phyloP scores from a whole-genome alignment of 305 asterid species.

The Solanum aculeatissimum region DNA sequence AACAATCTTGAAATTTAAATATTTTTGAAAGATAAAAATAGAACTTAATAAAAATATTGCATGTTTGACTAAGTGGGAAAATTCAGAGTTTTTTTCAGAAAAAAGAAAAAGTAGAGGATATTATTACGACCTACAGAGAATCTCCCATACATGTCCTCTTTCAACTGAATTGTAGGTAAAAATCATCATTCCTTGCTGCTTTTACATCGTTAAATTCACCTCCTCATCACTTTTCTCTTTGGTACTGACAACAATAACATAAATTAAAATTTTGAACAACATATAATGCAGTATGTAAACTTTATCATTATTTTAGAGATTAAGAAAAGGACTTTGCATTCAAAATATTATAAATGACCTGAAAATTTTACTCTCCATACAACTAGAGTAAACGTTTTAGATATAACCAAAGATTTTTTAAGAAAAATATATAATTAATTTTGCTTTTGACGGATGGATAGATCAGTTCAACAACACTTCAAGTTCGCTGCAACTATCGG shows the following conservation, averaged over 20 bases:
- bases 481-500: conserved; percentile 16
- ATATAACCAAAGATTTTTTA: neutral
- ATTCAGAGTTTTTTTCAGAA: neutral
- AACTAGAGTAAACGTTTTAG: neutral
- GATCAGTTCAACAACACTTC: conserved; percentile 10
- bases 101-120: neutral
- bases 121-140: conserved; percentile 1
- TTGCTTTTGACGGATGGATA: neutral
- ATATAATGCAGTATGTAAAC: too few species aligned
- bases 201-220: neutral
- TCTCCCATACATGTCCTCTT: conserved; percentile 8
- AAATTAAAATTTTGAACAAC: too few species aligned
- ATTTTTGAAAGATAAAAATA: neutral
- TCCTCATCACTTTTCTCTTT: neutral
- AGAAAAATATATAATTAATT: neutral
- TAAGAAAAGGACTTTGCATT: too few species aligned
- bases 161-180: conserved; percentile 15
- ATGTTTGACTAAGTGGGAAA: conserved; percentile 10
- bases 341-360: neutral
- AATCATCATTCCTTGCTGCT: neutral
- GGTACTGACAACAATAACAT: too few species aligned
- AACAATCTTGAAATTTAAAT: neutral
- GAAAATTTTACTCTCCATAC: neutral
- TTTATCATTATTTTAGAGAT: too few species aligned
- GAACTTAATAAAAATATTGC: neutral